Conservation (phyloP, 2,329 filamentous ascomycete species). For the Cordyceps fumosorosea region DNA sequence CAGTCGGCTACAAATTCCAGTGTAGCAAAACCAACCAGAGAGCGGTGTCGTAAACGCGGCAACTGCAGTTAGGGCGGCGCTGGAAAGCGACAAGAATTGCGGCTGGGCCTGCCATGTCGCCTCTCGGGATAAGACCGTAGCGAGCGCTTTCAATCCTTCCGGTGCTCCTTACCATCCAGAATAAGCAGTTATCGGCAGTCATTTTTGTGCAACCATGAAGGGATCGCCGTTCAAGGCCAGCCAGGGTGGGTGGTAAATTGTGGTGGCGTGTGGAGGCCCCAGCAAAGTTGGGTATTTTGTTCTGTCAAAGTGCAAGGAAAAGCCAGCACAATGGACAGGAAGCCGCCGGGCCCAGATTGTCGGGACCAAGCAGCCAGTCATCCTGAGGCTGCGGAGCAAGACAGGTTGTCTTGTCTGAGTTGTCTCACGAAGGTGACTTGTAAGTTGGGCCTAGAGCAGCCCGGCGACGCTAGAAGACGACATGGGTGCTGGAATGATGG, state of each 20-base stretch:
- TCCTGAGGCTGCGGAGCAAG: not conserved
- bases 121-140: not conserved
- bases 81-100: not conserved
- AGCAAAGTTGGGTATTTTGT: not conserved
- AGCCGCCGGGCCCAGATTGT: constrained; percentile 10
- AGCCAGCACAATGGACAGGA: not conserved
- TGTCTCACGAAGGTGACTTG: not conserved
- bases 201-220: not conserved
- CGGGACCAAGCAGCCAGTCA: constrained; percentile 11
- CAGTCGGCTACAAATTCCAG: not conserved
- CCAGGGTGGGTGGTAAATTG: not conserved
- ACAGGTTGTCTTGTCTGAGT: constrained; percentile 2
- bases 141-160: not conserved
- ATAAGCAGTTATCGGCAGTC: not conserved
- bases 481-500: not conserved
- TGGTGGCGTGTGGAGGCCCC: not conserved
- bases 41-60: not conserved
- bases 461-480: not conserved
- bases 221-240: not conserved
- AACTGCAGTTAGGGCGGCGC: not conserved
- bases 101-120: not conserved
- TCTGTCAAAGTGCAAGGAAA: not conserved
- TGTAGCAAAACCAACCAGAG: not conserved
- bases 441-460: not conserved
- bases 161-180: not conserved